Base-by-base conservation (phyloP, 1,284 basidiomycete genomes). In the Fomes fomentarius region DNA sequence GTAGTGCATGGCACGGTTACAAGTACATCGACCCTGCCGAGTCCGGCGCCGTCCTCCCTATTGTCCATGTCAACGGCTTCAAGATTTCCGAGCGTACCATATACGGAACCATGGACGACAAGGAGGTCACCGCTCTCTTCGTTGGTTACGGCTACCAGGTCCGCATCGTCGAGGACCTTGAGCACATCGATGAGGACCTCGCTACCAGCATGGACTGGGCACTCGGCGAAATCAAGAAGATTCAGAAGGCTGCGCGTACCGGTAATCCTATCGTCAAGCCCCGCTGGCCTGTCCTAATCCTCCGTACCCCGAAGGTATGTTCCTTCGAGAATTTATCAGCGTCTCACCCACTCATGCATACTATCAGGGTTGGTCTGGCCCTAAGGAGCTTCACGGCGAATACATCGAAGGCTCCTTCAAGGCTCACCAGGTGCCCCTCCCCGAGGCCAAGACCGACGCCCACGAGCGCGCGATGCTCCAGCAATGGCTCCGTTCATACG, bases 21-120 rank as follows among this genome's bases (percentile, higher is more conserved):
- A 95, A 92, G 76, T 96, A 89, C 69, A 83, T 96, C 66, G 91
- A 96, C 67, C 93, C 94, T n/a, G 82, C 81, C n/a, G 92, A 94
- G 71, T 90, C 86, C 8, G 93, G 94, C 21, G 93, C 93, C 0
- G 91, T 96, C 14, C 74, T 96, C 22, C 94, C 93, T 19, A 91
- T 96, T 62, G 78, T 96, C 2, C 91, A 95, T 66, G 81, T 89
- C 55, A 94, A 94, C 61, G 84, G 86, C 15, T 91, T 88, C 80
- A 89, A 94, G 78, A 95, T 96, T 57, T 91, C 89, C 4, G 91
- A 95, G 67, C 82, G 91, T 26, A 95, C 94, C 17, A 89, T 96
- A 57, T 89, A 87, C 58, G 93, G 93, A 34, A 86, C 86, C n/a
- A 94, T 95, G 91, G 93, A 94, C 66, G 79, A 95, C 69, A 84